Percentiles rank a stretch among this genome's conserved stretches.
These are phyloP conservation scores for Colletotrichum tropicale DNA, from an alignment of 2,329 filamentous ascomycete genomes.

Conservation along the genomic window DNA sequence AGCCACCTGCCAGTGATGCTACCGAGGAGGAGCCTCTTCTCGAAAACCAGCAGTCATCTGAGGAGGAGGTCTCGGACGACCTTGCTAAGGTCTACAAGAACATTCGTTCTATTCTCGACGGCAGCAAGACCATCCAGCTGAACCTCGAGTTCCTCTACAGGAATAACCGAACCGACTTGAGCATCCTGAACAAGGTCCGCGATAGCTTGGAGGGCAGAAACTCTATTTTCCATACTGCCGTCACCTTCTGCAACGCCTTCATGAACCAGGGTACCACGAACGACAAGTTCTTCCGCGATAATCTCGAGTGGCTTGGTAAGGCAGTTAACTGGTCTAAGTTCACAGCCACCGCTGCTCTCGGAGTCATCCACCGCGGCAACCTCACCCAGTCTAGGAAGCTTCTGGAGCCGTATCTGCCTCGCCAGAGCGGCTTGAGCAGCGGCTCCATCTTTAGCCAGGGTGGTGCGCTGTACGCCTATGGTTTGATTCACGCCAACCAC, in stretches of 20 bases:
- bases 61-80: slow-evolving; percentile 56
- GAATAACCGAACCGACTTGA: slow-evolving; percentile 91
- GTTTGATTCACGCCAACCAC: slow-evolving; percentile 96
- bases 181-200: slow-evolving; percentile 93
- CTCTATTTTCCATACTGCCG: slow-evolving; percentile 97
- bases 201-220: slow-evolving; percentile 95
- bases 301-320: slow-evolving; percentile 96
- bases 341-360: slow-evolving; percentile 92
- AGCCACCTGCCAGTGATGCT: slow-evolving; percentile 44
- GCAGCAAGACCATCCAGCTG: slow-evolving; percentile 90
- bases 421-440: slow-evolving; percentile 72
- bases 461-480: slow-evolving; percentile 93
- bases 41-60: slow-evolving; percentile 52
- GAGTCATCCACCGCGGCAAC: slow-evolving; percentile 96
- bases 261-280: slow-evolving; percentile 99
- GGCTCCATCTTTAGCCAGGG: slow-evolving; percentile 96
- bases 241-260: slow-evolving; percentile 97
- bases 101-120: slow-evolving; percentile 75
- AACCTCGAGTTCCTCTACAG: slow-evolving; percentile 97
- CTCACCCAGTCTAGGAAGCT: slow-evolving; percentile 91
- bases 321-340: slow-evolving; percentile 99
- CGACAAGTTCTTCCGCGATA: slow-evolving; percentile 98
- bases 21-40: slow-evolving; percentile 55
- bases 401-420: slow-evolving; percentile 91
- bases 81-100: slow-evolving; percentile 64